Evolutionary conservation across 345 rosid genomes (phyloP), one percentile per base, ranked within the genome.

Genomic region (Diplotaxis tenuifolia): DNA sequence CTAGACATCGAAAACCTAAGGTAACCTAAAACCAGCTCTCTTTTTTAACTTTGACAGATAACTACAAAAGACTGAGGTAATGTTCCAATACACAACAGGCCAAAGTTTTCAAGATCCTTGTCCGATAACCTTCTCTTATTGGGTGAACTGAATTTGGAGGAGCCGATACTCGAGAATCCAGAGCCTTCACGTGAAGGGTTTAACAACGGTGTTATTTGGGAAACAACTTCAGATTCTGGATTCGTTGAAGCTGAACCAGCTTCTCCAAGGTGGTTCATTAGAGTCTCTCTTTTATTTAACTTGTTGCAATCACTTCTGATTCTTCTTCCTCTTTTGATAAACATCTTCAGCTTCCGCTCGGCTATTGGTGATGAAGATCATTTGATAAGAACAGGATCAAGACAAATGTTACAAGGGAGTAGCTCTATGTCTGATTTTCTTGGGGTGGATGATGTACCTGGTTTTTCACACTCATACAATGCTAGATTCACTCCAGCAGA

Each of bases 101-200:
- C 81, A 40, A 54, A 36, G 31, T 52, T 77, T 50, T 58, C 70
- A 50, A 77, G 81, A 72, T 77, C 81, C 21, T 72, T 72, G 9
- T 77, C 81, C 0, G 77, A 77, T 53, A 77, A 72, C 59, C 49
- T 72, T 10, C 62, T 77, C 15, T 15, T 36, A 64, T 72, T 53
- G 2, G 38, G 22, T 28, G 80, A 72, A 12, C 54, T 77, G 64
- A 53, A 72, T 66, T 49, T 67, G 64, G 81, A 67, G 76, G 81
- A 77, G 62, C 54, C 31, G 29, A 63, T 1, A 18, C 40, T 19
- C 6, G 73, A 61, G 52, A 29, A 45, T 64, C 49, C 68, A 65
- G 72, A 66, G 68, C 64, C 68, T 60, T 52, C 80, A 11, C 59
- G 34, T 53, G 81, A 77, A 71, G 63, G 32, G 54, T 40, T 77